phyloP scores from a whole-genome alignment of 164 flowering plant species.

The Stephania cephalantha region DNA sequence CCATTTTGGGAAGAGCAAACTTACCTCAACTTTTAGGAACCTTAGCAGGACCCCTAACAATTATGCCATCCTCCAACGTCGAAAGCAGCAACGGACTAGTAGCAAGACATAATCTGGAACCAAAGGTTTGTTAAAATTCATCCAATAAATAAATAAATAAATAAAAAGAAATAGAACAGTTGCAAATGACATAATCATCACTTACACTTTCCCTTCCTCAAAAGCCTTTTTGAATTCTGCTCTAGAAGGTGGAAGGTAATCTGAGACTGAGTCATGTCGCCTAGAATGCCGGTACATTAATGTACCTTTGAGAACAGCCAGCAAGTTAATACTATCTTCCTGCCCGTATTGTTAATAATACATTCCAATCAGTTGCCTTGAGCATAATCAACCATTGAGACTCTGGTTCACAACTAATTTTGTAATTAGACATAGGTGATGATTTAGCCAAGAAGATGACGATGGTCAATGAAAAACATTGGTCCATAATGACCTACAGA shows the following conservation, averaged over 20 bases:
- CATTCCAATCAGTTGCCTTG: too few relatives aligned
- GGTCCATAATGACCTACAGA: too few relatives aligned
- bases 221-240: constrained; percentile 40
- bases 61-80: constrained; percentile 71
- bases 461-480: too few relatives aligned
- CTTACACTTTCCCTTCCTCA: constrained; percentile 45
- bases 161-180: background rate
- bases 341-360: constrained; percentile 28
- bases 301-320: constrained; percentile 73
- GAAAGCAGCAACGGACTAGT: constrained; percentile 64
- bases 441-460: too few relatives aligned
- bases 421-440: too few relatives aligned
- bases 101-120: constrained; percentile 44
- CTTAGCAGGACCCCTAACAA: constrained; percentile 78
- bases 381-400: too few relatives aligned
- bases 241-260: constrained; percentile 70
- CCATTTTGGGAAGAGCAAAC: too few relatives aligned
- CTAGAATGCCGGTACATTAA: constrained; percentile 62
- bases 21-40: too few relatives aligned
- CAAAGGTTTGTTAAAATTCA: constrained; percentile 4
- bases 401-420: too few relatives aligned
- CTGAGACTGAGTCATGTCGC: constrained; percentile 46
- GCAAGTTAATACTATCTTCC: constrained; percentile 80
- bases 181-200: background rate
- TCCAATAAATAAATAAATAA: background rate